These are phyloP conservation scores for Erodium texanum DNA, from an alignment of 441 rosid genomes.

Conservation along the genomic window DNA sequence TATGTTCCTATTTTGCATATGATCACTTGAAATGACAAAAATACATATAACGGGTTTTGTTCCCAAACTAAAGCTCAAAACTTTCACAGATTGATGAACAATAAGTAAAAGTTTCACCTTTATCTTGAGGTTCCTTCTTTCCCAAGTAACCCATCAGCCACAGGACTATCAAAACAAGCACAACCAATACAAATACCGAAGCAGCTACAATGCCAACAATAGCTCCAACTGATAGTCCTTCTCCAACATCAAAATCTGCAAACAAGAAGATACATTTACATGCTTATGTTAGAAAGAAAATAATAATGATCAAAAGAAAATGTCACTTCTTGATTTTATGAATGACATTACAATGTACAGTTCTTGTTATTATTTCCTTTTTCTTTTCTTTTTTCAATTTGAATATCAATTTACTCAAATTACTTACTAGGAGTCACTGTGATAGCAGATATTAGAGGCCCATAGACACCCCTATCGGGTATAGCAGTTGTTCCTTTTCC, in stretches of 20 bases:
- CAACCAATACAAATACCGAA: neutral
- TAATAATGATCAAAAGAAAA: too few relatives aligned
- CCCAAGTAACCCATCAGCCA: conserved; percentile 13
- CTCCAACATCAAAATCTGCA: conserved; percentile 59
- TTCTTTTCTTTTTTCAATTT: too few relatives aligned
- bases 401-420: neutral
- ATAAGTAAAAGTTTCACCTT: conserved; percentile 6
- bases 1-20: too few relatives aligned
- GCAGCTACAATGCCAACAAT: conserved; percentile 43
- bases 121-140: neutral
- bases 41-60: neutral
- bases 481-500: conserved; percentile 73
- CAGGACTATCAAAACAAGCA: conserved; percentile 9
- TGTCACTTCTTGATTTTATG: too few relatives aligned
- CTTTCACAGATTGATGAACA: conserved; percentile 2
- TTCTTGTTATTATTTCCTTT: too few relatives aligned
- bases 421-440: conserved; percentile 65
- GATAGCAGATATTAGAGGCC: conserved; percentile 85
- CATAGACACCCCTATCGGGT: conserved; percentile 69
- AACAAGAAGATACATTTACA: neutral
- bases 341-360: too few relatives aligned
- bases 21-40: too few relatives aligned
- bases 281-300: neutral
- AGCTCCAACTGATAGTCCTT: conserved; percentile 49
- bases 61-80: neutral